Conservation (phyloP, 2,329 filamentous ascomycete genomes). For the Fusarium nurragi region DNA sequence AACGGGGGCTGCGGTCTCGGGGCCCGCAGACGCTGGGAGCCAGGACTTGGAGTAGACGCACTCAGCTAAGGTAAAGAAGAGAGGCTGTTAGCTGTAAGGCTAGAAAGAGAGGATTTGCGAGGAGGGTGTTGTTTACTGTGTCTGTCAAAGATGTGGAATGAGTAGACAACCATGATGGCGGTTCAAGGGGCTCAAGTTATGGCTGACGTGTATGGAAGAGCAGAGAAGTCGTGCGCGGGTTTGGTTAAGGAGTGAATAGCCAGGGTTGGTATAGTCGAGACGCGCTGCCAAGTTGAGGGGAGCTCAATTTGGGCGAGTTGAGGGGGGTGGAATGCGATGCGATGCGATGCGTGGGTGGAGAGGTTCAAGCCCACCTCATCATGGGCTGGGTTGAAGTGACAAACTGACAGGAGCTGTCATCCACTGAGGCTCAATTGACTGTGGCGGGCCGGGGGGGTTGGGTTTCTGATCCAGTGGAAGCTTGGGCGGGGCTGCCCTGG, state of each 20-base stretch:
- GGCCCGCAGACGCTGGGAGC: conserved; percentile 62
- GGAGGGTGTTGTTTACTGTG: conserved; percentile 75
- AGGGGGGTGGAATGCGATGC: conserved; percentile 5
- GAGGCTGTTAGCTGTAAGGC: conserved; percentile 27
- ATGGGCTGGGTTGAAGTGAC: not conserved
- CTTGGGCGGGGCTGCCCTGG: conserved; percentile 7
- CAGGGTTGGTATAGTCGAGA: not conserved
- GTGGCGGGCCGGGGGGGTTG: conserved; percentile 3
- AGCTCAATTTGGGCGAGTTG: not conserved
- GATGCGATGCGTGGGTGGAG: conserved; percentile 8
- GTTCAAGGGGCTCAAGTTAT: conserved; percentile 6
- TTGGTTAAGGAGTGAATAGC: not conserved
- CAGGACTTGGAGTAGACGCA: conserved; percentile 96
- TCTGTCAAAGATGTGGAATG: conserved; percentile 98
- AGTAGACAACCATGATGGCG: conserved; percentile 86
- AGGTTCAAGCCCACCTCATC: not conserved
- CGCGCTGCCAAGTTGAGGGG: not conserved
- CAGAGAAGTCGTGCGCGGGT: not conserved
- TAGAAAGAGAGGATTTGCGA: not conserved
- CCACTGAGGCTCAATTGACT: conserved; percentile 25
- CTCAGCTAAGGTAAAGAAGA: conserved; percentile 72
- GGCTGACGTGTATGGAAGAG: not conserved
- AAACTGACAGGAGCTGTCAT: not conserved
- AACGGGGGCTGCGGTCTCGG: conserved; percentile 38
- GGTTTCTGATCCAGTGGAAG: conserved; percentile 5